Conservation (phyloP, 805 yeast species). For the Clavispora carvajalis region DNA sequence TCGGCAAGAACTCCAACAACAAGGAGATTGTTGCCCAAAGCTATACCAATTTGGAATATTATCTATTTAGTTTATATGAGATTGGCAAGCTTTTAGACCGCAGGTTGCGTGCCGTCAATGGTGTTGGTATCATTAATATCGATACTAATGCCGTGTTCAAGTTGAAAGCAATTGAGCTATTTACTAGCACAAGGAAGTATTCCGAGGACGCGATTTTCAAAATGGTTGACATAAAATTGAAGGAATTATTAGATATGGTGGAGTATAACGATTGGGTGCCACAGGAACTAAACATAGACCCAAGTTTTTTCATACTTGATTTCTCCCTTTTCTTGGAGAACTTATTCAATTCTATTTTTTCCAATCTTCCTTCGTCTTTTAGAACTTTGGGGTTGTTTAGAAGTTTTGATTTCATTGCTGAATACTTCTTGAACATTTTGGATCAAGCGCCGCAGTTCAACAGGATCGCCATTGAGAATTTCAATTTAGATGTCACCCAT, state of each 20-base stretch:
- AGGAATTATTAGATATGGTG: conserved; percentile 74
- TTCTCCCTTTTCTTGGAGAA: conserved; percentile 81
- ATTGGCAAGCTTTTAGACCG: conserved; percentile 46
- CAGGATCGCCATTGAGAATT: conserved; percentile 59
- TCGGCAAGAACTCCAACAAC: conserved; percentile 61
- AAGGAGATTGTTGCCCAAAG: conserved; percentile 91
- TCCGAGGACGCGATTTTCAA: conserved; percentile 81
- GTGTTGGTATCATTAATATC: conserved; percentile 35
- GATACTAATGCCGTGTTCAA: conserved; percentile 35
- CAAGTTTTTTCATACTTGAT: conserved; percentile 73
- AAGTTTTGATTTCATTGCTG: conserved; percentile 79
- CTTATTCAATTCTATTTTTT: conserved; percentile 78
- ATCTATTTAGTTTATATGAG: conserved; percentile 68
- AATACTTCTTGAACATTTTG: conserved; percentile 59
- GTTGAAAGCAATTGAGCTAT: conserved; percentile 47
- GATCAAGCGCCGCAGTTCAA: conserved; percentile 53
- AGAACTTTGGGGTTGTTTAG: conserved; percentile 77
- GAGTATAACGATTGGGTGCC: conserved; percentile 80
- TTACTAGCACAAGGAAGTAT: conserved; percentile 54
- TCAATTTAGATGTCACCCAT: conserved; percentile 74
- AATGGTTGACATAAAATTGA: conserved; percentile 74
- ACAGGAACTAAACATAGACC: conserved; percentile 45
- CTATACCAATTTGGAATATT: conserved; percentile 81
- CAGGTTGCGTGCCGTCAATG: conserved; percentile 33
- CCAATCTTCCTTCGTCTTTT: conserved; percentile 72